Percentiles rank a stretch among this genome's conserved stretches.
Conservation (phyloP, 495 filamentous ascomycete genomes). For the Hypoxylon fragiforme region DNA sequence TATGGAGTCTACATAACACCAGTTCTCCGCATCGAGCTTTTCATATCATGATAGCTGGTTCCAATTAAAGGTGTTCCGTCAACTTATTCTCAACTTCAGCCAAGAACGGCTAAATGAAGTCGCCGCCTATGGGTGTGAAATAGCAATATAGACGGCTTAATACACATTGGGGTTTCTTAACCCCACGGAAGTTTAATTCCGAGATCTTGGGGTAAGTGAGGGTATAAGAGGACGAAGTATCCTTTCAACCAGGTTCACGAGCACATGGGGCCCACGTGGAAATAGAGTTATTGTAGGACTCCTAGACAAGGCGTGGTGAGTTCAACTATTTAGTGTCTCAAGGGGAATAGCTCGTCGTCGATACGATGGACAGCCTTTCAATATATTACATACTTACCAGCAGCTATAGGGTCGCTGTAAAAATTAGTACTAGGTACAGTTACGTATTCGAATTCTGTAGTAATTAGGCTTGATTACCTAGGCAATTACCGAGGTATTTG, state of each 20-base stretch:
- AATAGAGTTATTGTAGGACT: too few species aligned
- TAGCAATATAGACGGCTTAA: constrained; percentile 5
- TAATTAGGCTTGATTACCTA: too few species aligned
- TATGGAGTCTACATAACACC: too few species aligned
- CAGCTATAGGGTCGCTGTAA: too few species aligned
- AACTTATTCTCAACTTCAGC: not conserved
- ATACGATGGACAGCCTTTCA: too few species aligned
- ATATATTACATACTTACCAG: too few species aligned
- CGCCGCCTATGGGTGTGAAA: not conserved
- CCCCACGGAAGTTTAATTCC: constrained; percentile 20
- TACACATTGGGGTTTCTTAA: constrained; percentile 6
- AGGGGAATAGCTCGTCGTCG: too few species aligned
- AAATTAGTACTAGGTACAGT: too few species aligned
- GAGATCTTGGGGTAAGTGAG: constrained; percentile 1
- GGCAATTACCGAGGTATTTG: too few species aligned
- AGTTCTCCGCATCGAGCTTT: not conserved
- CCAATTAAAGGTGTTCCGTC: not conserved
- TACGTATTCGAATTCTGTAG: too few species aligned
- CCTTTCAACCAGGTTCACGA: constrained; percentile 23
- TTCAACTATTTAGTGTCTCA: too few species aligned
- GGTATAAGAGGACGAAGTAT: constrained; percentile 9
- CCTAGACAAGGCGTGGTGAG: too few species aligned
- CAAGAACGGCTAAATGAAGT: constrained; percentile 27
- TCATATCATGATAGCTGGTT: not conserved
- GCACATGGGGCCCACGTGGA: constrained; percentile 32